Evolutionary conservation across 2,329 filamentous ascomycete species (phyloP).

Genomic region (Exophiala sideris): DNA sequence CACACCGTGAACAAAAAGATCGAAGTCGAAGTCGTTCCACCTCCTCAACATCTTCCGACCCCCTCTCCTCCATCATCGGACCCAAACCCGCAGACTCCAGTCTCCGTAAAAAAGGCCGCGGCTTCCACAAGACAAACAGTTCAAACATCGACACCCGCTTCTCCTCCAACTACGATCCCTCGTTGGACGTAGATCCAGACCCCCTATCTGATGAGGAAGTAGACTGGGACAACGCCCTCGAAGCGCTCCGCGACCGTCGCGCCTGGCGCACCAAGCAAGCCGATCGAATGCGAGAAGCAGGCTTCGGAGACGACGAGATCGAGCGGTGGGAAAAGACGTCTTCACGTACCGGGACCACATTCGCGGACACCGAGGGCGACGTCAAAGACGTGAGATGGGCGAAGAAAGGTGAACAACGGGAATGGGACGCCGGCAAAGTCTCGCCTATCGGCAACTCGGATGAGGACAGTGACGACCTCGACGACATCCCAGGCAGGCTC

Average conservation of each 20-base stretch:
- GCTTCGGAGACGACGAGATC: slow-evolving; percentile 73
- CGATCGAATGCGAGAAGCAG: slow-evolving; percentile 70
- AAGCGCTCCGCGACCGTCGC: slow-evolving; percentile 74
- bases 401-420: slow-evolving; percentile 63
- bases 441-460: not conserved
- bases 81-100: slow-evolving; percentile 52
- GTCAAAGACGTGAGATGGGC: slow-evolving; percentile 71
- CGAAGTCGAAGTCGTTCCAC: not conserved
- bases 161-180: slow-evolving; percentile 60
- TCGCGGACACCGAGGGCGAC: slow-evolving; percentile 38
- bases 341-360: not conserved
- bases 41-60: slow-evolving; percentile 55
- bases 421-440: slow-evolving; percentile 64
- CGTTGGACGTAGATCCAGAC: slow-evolving; percentile 52
- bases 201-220: slow-evolving; percentile 38
- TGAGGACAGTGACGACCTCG: not conserved
- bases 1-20: not conserved
- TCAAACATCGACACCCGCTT: slow-evolving; percentile 72
- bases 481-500: not conserved
- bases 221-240: slow-evolving; percentile 76
- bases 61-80: slow-evolving; percentile 72
- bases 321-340: slow-evolving; percentile 61
- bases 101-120: slow-evolving; percentile 65
- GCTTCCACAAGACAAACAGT: slow-evolving; percentile 58
- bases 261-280: slow-evolving; percentile 73